Evolutionary conservation across 805 yeast species (phyloP).

Genomic region (Kodamaea neixiangensis): DNA sequence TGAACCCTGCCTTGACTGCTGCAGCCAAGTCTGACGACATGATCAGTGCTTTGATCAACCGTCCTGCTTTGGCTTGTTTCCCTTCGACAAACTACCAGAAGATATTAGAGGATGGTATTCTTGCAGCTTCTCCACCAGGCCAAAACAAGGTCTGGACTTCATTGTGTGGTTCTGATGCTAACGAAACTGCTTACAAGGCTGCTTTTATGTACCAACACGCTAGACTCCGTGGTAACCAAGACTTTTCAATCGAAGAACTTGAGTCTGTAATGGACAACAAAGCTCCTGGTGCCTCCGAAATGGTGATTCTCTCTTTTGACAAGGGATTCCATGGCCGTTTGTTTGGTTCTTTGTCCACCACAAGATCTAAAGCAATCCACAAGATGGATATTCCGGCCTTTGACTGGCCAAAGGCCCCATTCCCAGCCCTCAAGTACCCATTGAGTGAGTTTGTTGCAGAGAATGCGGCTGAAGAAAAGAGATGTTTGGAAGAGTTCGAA

Average conservation of each 20-base stretch:
- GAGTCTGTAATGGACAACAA: slow-evolving; percentile 50
- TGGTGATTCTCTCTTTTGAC: slow-evolving; percentile 54
- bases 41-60: slow-evolving; percentile 42
- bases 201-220: slow-evolving; percentile 67
- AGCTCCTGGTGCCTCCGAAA: slow-evolving; percentile 54
- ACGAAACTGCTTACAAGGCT: slow-evolving; percentile 71
- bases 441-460: slow-evolving; percentile 36
- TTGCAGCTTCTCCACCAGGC: slow-evolving; percentile 68
- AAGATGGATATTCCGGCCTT: slow-evolving; percentile 62
- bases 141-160: slow-evolving; percentile 64
- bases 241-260: slow-evolving; percentile 49
- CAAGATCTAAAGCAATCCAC: slow-evolving; percentile 58
- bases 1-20: slow-evolving; percentile 40
- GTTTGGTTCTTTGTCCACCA: slow-evolving; percentile 56
- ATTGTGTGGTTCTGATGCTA: slow-evolving; percentile 67
- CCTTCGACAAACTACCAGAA: slow-evolving; percentile 39
- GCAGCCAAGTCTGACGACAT: slow-evolving; percentile 42
- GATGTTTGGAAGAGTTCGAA: slow-evolving; percentile 49
- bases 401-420: slow-evolving; percentile 57
- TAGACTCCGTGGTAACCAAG: slow-evolving; percentile 49
- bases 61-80: slow-evolving; percentile 48
- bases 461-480: slow-evolving; percentile 49
- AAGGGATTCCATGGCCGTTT: slow-evolving; percentile 59
- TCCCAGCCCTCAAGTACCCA: slow-evolving; percentile 45
- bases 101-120: slow-evolving; percentile 50